Evolutionary conservation across 441 rosid genomes (phyloP), one percentile per base, ranked within the genome.

Genomic region (Kokia cookei): DNA sequence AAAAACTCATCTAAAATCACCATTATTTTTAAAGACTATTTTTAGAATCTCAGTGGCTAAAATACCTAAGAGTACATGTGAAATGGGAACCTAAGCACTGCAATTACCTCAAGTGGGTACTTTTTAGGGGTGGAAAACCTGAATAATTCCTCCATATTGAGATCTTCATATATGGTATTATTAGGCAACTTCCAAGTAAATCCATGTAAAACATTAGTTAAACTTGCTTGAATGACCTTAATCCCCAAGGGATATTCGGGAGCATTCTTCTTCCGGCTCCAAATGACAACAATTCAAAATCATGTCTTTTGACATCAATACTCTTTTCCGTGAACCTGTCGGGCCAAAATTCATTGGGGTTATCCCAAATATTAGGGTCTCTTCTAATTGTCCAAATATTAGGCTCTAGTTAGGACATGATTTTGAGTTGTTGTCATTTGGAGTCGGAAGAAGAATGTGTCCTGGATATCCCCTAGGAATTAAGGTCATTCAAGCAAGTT

Each of bases 91-190:
- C 87, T 72, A 14, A 86, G 87, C 67, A 84, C 77, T 2, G 73
- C 75, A 29, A 86, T 69, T 14, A 69, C 84, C 11, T 76, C 72
- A 43, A 89, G 90, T 15, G 91, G 89, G 75, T 74, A 60, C 55
- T 86, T 86, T 67, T 2, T 86, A 1, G 88, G 89, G 26, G 91
- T 85, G 2, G 89, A 80, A 37, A 89, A 86, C 11, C 93, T 90
- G 40, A 81, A 89, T 57, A 82, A 79, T 63, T 87, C 93, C 65
- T 85, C 90, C 93, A 89, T 89, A 24, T 78, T 81, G 75, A 89
- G 29, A 0, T 89, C 86, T 6, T 80, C 69, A 1, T 50, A 35
- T 2, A 19, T 58, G 70, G 75, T 71, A 9, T 58, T 69, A n/a
- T 26, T 71, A 5, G 83, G 80, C 58, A 85, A 69, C 73, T 79